phyloP scores from a whole-genome alignment of 306 rosid genomes.

The Cucurbita maxima region DNA sequence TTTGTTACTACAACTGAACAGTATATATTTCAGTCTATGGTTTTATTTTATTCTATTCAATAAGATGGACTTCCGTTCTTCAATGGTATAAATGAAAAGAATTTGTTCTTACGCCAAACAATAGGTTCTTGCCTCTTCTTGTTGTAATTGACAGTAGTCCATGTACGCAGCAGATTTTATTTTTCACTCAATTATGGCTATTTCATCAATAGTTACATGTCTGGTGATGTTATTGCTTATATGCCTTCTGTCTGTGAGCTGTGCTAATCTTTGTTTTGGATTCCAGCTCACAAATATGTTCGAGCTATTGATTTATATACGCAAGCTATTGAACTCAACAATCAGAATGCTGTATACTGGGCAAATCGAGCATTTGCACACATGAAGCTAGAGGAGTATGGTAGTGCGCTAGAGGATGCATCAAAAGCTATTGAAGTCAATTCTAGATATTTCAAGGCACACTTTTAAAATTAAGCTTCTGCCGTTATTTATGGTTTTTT shows the following conservation, averaged over 20 bases:
- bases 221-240: slow-evolving; percentile 1
- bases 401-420: slow-evolving; percentile 93
- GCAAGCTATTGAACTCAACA: slow-evolving; percentile 62
- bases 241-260: background rate
- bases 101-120: background rate
- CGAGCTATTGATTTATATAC: slow-evolving; percentile 81
- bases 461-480: slow-evolving; percentile 9
- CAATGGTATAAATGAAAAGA: background rate
- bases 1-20: background rate
- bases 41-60: background rate
- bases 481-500: slow-evolving; percentile 8
- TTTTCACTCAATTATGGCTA: background rate
- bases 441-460: slow-evolving; percentile 86
- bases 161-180: background rate
- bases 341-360: slow-evolving; percentile 78
- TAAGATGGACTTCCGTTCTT: background rate
- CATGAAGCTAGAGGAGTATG: slow-evolving; percentile 88
- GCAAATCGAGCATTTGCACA: slow-evolving; percentile 95
- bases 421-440: slow-evolving; percentile 76
- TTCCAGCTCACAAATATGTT: slow-evolving; percentile 70
- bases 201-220: background rate
- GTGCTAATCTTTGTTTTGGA: slow-evolving; percentile 21
- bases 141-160: background rate
- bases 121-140: background rate
- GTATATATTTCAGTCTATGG: background rate